phyloP scores from a whole-genome alignment of 2,329 filamentous ascomycete species.

The Orbilia blumenaviensis region DNA sequence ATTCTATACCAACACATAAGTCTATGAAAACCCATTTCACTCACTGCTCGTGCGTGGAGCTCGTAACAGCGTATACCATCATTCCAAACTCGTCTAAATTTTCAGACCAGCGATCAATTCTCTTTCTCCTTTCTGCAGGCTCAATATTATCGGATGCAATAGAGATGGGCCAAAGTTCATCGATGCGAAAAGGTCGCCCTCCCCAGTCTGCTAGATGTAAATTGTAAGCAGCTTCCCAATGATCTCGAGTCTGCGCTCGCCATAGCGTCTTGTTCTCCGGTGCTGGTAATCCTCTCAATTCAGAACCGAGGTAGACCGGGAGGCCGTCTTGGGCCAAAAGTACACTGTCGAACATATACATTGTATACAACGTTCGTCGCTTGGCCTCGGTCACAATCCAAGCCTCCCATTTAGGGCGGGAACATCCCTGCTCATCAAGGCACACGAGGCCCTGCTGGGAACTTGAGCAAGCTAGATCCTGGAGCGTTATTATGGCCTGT shows the following conservation, averaged over 20 bases:
- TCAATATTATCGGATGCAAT: constrained; percentile 58
- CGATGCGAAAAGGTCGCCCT: background rate
- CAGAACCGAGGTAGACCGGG: constrained; percentile 65
- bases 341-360: constrained; percentile 68
- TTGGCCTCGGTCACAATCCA: constrained; percentile 68
- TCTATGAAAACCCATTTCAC: constrained; percentile 54
- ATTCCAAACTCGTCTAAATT: constrained; percentile 67
- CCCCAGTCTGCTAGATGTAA: background rate
- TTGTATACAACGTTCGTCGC: constrained; percentile 65
- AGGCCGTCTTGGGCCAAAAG: constrained; percentile 63
- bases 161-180: background rate
- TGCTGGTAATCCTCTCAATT: constrained; percentile 64
- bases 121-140: constrained; percentile 59
- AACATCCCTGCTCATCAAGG: constrained; percentile 61
- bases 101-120: constrained; percentile 66
- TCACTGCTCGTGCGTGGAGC: constrained; percentile 62
- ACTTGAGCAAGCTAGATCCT: constrained; percentile 64
- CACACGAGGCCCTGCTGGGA: constrained; percentile 63
- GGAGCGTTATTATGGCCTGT: constrained; percentile 65
- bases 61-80: constrained; percentile 66
- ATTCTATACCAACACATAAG: background rate
- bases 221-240: background rate
- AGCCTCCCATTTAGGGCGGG: constrained; percentile 65
- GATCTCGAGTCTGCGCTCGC: background rate
- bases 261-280: constrained; percentile 58